A percentile compares a stretch with the other conserved stretches of the same genome.
Evolutionary conservation across 2,329 filamentous ascomycete species (phyloP).

Genomic region (Lecanicillium sp.): DNA sequence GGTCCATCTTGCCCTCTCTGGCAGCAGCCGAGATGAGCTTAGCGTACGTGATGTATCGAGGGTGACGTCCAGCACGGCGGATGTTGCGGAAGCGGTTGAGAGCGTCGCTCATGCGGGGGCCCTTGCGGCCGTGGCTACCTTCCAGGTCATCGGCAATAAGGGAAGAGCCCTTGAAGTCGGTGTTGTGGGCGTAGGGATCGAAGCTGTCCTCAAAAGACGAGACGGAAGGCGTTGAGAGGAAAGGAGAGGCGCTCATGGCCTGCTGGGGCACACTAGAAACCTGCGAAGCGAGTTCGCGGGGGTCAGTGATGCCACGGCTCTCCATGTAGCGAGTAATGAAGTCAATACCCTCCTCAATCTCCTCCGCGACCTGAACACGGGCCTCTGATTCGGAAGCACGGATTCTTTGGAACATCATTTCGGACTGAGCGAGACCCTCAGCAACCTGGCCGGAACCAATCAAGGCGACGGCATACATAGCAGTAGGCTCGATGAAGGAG

Average conservation of each 20-base stretch:
- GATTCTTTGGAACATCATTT: slow-evolving; percentile 82
- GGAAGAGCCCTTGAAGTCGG: slow-evolving; percentile 89
- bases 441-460: slow-evolving; percentile 78
- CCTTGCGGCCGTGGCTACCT: slow-evolving; percentile 66
- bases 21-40: slow-evolving; percentile 90
- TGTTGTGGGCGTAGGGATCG: slow-evolving; percentile 85
- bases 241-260: slow-evolving; percentile 40
- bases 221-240: slow-evolving; percentile 48
- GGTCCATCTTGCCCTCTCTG: slow-evolving; percentile 72
- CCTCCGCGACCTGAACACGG: slow-evolving; percentile 58
- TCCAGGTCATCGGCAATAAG: slow-evolving; percentile 87
- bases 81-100: slow-evolving; percentile 85
- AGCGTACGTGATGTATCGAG: slow-evolving; percentile 92
- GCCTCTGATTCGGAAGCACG: slow-evolving; percentile 50
- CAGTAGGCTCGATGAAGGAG: slow-evolving; percentile 75
- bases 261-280: slow-evolving; percentile 39
- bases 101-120: slow-evolving; percentile 71
- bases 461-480: slow-evolving; percentile 85
- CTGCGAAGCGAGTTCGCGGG: slow-evolving; percentile 46
- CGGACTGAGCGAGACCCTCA: slow-evolving; percentile 73
- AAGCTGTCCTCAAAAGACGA: slow-evolving; percentile 72
- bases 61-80: slow-evolving; percentile 83
- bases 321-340: slow-evolving; percentile 58
- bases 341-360: slow-evolving; percentile 81
- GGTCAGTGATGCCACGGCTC: slow-evolving; percentile 47